phyloP scores from a whole-genome alignment of 2,329 filamentous ascomycete species.

The Rasamsonia emersonii region DNA sequence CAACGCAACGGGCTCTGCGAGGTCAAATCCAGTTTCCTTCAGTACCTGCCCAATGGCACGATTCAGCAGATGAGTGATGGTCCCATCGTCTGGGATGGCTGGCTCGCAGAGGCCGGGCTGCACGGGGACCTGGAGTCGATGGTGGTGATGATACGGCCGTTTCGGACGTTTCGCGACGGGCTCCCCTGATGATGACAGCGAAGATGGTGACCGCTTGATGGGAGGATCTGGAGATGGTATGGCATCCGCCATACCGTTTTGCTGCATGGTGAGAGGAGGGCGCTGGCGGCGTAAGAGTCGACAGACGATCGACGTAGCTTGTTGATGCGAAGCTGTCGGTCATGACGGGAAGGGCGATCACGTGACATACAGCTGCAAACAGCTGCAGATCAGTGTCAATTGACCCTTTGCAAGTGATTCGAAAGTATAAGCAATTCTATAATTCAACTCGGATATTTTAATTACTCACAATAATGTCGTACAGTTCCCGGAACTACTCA shows the following conservation, averaged over 20 bases:
- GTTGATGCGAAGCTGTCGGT: too few species aligned
- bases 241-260: conserved; percentile 18
- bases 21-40: conserved; percentile 46
- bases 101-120: conserved; percentile 25
- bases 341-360: too few species aligned
- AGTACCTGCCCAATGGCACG: conserved; percentile 47
- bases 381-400: too few species aligned
- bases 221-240: conserved; percentile 15
- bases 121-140: conserved; percentile 30
- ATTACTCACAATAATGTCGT: too few species aligned
- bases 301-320: too few species aligned
- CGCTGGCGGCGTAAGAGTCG: too few species aligned
- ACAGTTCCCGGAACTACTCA: too few species aligned
- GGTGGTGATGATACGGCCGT: conserved; percentile 34
- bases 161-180: conserved; percentile 25
- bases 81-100: conserved; percentile 42
- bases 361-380: too few species aligned
- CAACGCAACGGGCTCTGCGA: conserved; percentile 47
- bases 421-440: too few species aligned
- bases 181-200: conserved; percentile 11
- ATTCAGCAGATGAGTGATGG: conserved; percentile 47
- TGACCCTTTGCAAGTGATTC: too few species aligned
- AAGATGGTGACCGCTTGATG: conserved; percentile 26
- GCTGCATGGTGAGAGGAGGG: not conserved
- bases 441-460: too few species aligned